These are phyloP conservation scores for Claviceps sp. DNA, from an alignment of 2,329 filamentous ascomycete genomes.

Conservation along the genomic window DNA sequence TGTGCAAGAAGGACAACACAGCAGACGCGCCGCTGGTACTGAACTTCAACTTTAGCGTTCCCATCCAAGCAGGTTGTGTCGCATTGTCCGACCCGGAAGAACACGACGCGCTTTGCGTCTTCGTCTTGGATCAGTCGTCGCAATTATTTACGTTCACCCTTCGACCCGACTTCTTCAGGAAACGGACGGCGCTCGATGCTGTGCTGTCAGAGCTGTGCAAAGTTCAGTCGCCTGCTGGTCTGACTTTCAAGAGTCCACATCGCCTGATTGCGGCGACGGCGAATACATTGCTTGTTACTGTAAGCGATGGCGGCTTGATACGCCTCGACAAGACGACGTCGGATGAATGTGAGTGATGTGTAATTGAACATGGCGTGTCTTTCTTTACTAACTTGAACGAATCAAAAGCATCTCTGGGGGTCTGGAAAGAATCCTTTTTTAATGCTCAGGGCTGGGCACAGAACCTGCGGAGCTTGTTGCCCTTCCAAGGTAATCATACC, in stretches of 20 bases:
- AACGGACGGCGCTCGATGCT: slow-evolving; percentile 54
- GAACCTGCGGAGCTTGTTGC: slow-evolving; percentile 51
- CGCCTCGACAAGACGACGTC: slow-evolving; percentile 48
- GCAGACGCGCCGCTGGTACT: slow-evolving; percentile 62
- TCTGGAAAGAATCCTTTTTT: slow-evolving; percentile 61
- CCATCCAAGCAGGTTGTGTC: slow-evolving; percentile 65
- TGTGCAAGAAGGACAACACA: slow-evolving; percentile 54
- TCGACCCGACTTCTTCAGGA: slow-evolving; percentile 68
- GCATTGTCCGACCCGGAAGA: slow-evolving; percentile 69
- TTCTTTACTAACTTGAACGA: neutral
- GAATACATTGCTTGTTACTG: slow-evolving; percentile 63
- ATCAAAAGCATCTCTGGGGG: slow-evolving; percentile 12
- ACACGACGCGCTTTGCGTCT: slow-evolving; percentile 64
- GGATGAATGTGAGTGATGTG: slow-evolving; percentile 28
- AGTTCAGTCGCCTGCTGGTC: slow-evolving; percentile 55
- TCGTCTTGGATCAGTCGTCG: slow-evolving; percentile 65
- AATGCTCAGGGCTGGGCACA: slow-evolving; percentile 61
- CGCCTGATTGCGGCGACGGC: slow-evolving; percentile 62
- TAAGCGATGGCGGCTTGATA: slow-evolving; percentile 67
- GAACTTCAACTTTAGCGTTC: slow-evolving; percentile 61
- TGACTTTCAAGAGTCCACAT: slow-evolving; percentile 69
- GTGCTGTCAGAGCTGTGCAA: slow-evolving; percentile 68
- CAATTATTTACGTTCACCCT: slow-evolving; percentile 76
- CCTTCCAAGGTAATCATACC: slow-evolving; percentile 51
- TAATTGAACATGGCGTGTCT: neutral